These are phyloP conservation scores for Clarireedia paspali DNA, from an alignment of 2,329 filamentous ascomycete species.

Conservation along the genomic window DNA sequence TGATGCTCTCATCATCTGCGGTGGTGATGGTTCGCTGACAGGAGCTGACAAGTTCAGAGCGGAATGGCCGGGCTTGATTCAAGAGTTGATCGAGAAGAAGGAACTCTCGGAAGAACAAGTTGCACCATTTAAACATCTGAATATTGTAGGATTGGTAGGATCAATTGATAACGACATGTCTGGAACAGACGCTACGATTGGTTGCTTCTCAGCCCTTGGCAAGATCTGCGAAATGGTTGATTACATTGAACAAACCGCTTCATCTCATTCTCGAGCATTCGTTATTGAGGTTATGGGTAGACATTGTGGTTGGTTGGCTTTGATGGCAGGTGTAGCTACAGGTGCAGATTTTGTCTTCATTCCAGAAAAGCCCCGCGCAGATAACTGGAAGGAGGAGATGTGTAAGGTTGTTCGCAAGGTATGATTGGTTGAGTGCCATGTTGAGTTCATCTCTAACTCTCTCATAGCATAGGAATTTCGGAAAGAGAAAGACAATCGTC, in stretches of 20 bases:
- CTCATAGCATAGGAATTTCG: conserved; percentile 68
- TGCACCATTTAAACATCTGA: conserved; percentile 74
- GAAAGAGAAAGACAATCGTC: conserved; percentile 96
- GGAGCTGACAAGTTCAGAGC: conserved; percentile 88
- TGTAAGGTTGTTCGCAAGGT: conserved; percentile 67
- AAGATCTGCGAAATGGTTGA: conserved; percentile 95
- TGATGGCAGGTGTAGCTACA: conserved; percentile 92
- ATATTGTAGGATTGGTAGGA: conserved; percentile 92
- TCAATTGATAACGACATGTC: conserved; percentile 99
- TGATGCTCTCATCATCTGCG: conserved; percentile 92
- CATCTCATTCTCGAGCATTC: conserved; percentile 91
- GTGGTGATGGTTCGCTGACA: conserved; percentile 92
- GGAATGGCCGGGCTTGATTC: conserved; percentile 83
- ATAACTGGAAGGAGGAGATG: conserved; percentile 89
- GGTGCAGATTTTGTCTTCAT: conserved; percentile 97
- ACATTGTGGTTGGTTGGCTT: conserved; percentile 93
- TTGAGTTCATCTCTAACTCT: conserved; percentile 7
- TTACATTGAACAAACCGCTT: conserved; percentile 91
- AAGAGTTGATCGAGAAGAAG: conserved; percentile 71
- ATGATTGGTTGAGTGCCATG: conserved; percentile 16
- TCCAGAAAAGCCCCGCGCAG: conserved; percentile 81
- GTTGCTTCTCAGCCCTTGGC: conserved; percentile 86
- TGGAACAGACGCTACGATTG: conserved; percentile 94
- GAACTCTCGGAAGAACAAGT: conserved; percentile 66
- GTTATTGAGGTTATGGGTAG: conserved; percentile 98